phyloP scores from a whole-genome alignment of 2,329 filamentous ascomycete species.

The Zymoseptoria ardabiliae region DNA sequence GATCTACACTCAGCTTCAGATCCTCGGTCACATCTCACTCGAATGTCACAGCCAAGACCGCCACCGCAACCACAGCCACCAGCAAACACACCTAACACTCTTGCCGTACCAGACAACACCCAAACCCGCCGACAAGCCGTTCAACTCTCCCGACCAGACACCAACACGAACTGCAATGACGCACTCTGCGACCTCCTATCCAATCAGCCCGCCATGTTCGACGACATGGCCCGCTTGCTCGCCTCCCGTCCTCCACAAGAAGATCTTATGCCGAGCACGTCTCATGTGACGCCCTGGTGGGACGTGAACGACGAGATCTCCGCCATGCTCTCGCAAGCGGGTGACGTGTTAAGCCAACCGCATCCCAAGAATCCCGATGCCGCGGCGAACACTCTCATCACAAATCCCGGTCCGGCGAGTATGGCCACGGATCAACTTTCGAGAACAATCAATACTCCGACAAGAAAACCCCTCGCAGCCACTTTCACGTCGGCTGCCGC shows the following conservation, averaged over 20 bases:
- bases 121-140: not conserved
- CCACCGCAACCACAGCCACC: not conserved
- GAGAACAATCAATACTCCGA: too few relatives aligned
- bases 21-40: not conserved
- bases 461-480: too few relatives aligned
- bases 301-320: not conserved
- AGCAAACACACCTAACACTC: not conserved
- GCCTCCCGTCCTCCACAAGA: not conserved
- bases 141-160: not conserved
- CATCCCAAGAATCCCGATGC: not conserved
- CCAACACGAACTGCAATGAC: not conserved
- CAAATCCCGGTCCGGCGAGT: too few relatives aligned
- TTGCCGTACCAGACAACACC: not conserved
- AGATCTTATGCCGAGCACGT: not conserved
- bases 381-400: not conserved
- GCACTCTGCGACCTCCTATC: not conserved
- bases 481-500: too few relatives aligned
- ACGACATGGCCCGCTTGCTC: conserved; percentile 3
- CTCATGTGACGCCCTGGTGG: not conserved
- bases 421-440: too few relatives aligned
- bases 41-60: not conserved
- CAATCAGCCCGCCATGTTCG: not conserved
- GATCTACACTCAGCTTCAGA: not conserved
- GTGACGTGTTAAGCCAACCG: not conserved
- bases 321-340: not conserved